These are phyloP conservation scores for Debaryomyces hansenii DNA, from an alignment of 805 yeast species.

Conservation along the genomic window DNA sequence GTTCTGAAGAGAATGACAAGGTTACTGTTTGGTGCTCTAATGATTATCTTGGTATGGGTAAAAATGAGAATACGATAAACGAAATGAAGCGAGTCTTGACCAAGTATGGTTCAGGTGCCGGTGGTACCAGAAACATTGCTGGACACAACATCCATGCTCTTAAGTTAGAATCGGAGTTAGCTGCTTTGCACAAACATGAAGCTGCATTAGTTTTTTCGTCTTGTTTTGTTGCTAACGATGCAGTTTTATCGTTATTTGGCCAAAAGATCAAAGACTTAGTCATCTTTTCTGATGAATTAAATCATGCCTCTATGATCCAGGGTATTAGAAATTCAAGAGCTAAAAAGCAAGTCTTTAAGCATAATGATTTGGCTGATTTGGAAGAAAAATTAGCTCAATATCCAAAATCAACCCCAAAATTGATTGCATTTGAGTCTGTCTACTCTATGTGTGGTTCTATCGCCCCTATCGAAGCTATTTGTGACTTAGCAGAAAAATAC, in stretches of 20 bases:
- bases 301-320: slow-evolving; percentile 97
- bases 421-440: slow-evolving; percentile 95
- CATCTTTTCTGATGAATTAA: slow-evolving; percentile 86
- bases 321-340: slow-evolving; percentile 92
- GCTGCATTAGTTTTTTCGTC: slow-evolving; percentile 94
- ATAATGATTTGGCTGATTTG: slow-evolving; percentile 81
- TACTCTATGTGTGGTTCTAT: slow-evolving; percentile 99
- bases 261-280: slow-evolving; percentile 87
- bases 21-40: slow-evolving; percentile 99
- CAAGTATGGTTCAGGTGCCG: slow-evolving; percentile 97
- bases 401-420: slow-evolving; percentile 87
- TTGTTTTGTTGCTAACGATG: slow-evolving; percentile 96
- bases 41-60: slow-evolving; percentile 95
- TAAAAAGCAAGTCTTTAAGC: slow-evolving; percentile 85
- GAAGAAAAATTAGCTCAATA: slow-evolving; percentile 75
- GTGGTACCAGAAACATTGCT: slow-evolving; percentile 98
- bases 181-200: slow-evolving; percentile 89
- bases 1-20: slow-evolving; percentile 68
- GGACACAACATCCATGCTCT: slow-evolving; percentile 95
- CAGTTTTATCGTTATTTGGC: slow-evolving; percentile 86
- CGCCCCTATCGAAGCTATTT: slow-evolving; percentile 87
- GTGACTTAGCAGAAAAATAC: slow-evolving; percentile 95
- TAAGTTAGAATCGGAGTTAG: slow-evolving; percentile 79
- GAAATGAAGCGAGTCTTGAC: slow-evolving; percentile 80
- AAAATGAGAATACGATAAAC: slow-evolving; percentile 66